Evolutionary conservation across 164 flowering plant species (phyloP), one percentile per base, ranked within the genome.

Genomic region (Vitis riparia): DNA sequence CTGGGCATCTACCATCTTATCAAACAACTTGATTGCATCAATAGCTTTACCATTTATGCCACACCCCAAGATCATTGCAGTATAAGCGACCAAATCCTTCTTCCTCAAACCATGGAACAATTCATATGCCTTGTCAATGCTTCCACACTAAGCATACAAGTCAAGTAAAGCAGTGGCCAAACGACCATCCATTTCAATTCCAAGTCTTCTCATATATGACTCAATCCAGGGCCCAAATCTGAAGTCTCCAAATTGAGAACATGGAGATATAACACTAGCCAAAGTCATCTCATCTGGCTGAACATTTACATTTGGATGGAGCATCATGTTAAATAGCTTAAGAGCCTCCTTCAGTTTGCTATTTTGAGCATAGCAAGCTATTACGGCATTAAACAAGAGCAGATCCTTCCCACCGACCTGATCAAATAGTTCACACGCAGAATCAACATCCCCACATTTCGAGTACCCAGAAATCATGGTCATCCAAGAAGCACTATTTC

Each of bases 271-370:
- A 44, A 76, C 70, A 65, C 82, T 78, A 1, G 74, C 59, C 30
- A 86, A 84, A 27, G 87, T 84, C 61, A 86, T 80, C 50, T 72
- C 78, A 23, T 64, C 75, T 2, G 89, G 89, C 9, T 11, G 55
- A 11, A 75, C 55, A 47, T 83, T 84, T 55, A 69, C 62, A 8
- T n/a, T 23, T 5, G 71, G 62, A 14, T 62, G 10, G 30, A 71
- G 11, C 67, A 86, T 80, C 63, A 59, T 75, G 51, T 76, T 70
- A 65, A 82, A 86, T 8, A 83, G 84, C 6, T 66, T 68, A 52
- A 86, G 73, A 49, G 86, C 84, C 58, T 82, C 85, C 27, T 65
- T 66, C 1, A 81, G 76, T 50, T 59, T 47, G 59, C 76, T 51
- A 70, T 78, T 81, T 61, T 78, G 84, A 52, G 82, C 74, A 72